phyloP scores from a whole-genome alignment of 495 filamentous ascomycete species.

The Diplogelasinospora grovesii region DNA sequence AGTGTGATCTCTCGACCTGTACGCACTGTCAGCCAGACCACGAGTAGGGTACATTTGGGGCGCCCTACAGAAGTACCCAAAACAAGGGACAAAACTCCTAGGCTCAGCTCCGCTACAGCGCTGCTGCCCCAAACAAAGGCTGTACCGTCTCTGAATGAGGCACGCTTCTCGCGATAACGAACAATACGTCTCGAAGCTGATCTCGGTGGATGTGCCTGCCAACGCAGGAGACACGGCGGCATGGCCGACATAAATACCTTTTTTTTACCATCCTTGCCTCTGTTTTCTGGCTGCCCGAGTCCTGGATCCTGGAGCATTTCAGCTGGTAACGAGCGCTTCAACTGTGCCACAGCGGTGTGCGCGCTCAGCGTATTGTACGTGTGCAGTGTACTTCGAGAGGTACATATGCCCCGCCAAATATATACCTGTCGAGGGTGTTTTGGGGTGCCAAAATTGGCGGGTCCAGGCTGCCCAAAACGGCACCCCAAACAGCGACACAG shows the following conservation, averaged over 20 bases:
- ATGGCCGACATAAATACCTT: neutral
- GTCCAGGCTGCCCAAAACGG: no score
- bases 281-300: neutral
- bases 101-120: neutral
- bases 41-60: neutral
- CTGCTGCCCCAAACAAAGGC: neutral
- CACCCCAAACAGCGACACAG: no score
- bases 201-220: no score
- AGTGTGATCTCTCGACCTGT: neutral
- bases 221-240: neutral
- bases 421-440: slow-evolving; percentile 10
- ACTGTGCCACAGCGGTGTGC: neutral
- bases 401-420: slow-evolving; percentile 9
- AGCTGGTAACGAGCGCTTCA: neutral
- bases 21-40: neutral
- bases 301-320: neutral
- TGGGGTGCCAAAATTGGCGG: no score
- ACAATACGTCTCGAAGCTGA: neutral
- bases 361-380: slow-evolving; percentile 1
- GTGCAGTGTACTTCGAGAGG: slow-evolving; percentile 8
- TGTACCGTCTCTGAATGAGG: neutral
- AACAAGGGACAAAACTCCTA: slow-evolving; percentile 2
- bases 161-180: neutral
- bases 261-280: neutral
- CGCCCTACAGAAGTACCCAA: neutral